A percentile compares a stretch with the other conserved stretches of the same genome.
These are phyloP conservation scores for Ganoderma boninense DNA, from an alignment of 1,284 basidiomycete genomes.

Conservation along the genomic window DNA sequence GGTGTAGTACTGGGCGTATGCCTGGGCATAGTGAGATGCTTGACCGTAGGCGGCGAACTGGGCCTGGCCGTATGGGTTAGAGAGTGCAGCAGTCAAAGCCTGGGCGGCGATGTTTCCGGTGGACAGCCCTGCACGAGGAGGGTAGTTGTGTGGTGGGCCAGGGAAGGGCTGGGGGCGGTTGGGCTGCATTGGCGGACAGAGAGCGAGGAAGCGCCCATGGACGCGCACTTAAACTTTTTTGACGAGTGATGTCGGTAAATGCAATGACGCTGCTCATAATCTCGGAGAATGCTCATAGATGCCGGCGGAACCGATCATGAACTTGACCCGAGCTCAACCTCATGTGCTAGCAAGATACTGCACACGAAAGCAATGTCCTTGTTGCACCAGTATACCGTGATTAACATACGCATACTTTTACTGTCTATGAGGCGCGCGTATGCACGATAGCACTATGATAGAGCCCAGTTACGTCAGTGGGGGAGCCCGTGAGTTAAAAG, in stretches of 20 bases:
- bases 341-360: background rate
- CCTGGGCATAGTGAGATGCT: constrained; percentile 66
- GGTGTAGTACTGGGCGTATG: constrained; percentile 51
- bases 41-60: constrained; percentile 39
- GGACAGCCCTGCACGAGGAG: background rate
- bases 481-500: constrained; percentile 30
- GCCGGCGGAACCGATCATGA: background rate
- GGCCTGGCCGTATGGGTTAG: constrained; percentile 49
- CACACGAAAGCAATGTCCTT: constrained; percentile 30
- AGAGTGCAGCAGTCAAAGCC: constrained; percentile 44
- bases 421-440: constrained; percentile 42
- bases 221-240: constrained; percentile 28
- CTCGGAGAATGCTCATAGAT: background rate
- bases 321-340: background rate
- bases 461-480: constrained; percentile 33
- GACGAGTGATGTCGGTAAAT: constrained; percentile 10
- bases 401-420: constrained; percentile 43
- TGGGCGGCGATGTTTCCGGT: constrained; percentile 31
- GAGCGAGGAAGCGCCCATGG: constrained; percentile 15
- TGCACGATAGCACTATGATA: constrained; percentile 45
- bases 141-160: background rate
- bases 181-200: constrained; percentile 24
- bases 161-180: constrained; percentile 18
- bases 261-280: background rate
- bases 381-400: constrained; percentile 34